Evolutionary conservation across 768 basidiomycete species (phyloP), one percentile per base, ranked within the genome.

Genomic region (Neoboletus subvelutipes): DNA sequence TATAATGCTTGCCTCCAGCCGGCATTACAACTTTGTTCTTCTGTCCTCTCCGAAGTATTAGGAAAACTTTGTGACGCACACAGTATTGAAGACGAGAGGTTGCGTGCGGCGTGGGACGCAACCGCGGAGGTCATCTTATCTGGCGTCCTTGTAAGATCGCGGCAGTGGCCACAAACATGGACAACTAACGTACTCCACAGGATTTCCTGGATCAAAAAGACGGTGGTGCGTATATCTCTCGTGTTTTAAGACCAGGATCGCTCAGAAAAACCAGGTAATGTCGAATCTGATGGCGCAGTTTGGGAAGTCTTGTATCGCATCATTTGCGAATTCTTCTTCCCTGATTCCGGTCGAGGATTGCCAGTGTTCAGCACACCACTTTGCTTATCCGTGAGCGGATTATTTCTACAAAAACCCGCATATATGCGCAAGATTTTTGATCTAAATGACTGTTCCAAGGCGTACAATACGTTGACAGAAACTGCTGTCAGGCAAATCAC

Each of bases 391-490:
- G 71, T 73, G 24, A 55, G 66, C 46, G 26, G 13, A 36, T 41
- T 54, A n/a, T 53, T 28, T 61, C 39, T 48, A 26, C 17, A 46
- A 43, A 61, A 57, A 51, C 54, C 24, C 29, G 64, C 53, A 65
- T 72, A 62, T 69, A 77, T 74, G 70, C 71, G 61, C 45, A 45
- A 18, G 12, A 17, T 56, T 47, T 26, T 39, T 42, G 51, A 57
- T 56, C 57, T 50, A 63, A 68, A 56, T 26, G 57, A 55, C n/a
- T 52, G 18, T 58, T 51, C 46, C 26, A 52, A 87, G 86, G 78
- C 80, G 12, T 86, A 80, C 68, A 77, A 75, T 57, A 66, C 83
- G 3, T 71, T 88, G 11, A 77, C 75, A 13, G 85, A 84, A 52
- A 75, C 75, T 10, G 76, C 78, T 11, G 69, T 71, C 1, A 65